These are phyloP conservation scores for Stentor roeselii DNA, from an alignment of 73 alveolate species.

Conservation along the genomic window DNA sequence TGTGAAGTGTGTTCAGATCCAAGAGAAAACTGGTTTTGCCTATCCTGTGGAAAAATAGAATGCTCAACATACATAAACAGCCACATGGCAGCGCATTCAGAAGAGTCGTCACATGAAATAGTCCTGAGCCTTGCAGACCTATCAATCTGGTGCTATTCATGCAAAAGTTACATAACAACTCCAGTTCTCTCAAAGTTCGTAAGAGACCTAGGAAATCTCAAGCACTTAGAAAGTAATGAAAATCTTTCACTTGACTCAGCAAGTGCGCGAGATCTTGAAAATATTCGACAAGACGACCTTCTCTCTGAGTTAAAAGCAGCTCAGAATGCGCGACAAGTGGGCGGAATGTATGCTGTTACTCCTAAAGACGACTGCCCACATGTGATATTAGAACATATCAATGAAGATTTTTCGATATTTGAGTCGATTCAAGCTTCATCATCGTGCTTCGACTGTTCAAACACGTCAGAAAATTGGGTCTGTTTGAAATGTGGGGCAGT, in stretches of 20 bases:
- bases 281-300: not conserved
- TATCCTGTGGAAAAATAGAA: conserved; percentile 46
- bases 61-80: conserved; percentile 70
- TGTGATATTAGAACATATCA: conserved; percentile 36
- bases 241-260: not conserved
- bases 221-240: not conserved
- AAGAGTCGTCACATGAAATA: conserved; percentile 47
- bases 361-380: conserved; percentile 75
- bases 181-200: not conserved
- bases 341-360: conserved; percentile 54
- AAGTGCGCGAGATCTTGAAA: not conserved
- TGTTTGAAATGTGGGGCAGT: conserved; percentile 66
- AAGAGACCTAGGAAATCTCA: not conserved
- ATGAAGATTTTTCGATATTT: not conserved
- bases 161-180: conserved; percentile 64
- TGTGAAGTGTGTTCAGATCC: conserved; percentile 45
- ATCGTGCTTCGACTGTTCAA: conserved; percentile 46
- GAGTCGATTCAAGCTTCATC: conserved; percentile 7
- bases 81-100: conserved; percentile 64
- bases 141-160: conserved; percentile 77
- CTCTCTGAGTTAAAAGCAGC: not conserved
- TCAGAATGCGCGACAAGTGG: conserved; percentile 25
- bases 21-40: conserved; percentile 79
- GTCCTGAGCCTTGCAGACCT: conserved; percentile 72
- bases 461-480: conserved; percentile 67